phyloP scores from a whole-genome alignment of 139 green algal species.

The Picochlorum sp. region DNA sequence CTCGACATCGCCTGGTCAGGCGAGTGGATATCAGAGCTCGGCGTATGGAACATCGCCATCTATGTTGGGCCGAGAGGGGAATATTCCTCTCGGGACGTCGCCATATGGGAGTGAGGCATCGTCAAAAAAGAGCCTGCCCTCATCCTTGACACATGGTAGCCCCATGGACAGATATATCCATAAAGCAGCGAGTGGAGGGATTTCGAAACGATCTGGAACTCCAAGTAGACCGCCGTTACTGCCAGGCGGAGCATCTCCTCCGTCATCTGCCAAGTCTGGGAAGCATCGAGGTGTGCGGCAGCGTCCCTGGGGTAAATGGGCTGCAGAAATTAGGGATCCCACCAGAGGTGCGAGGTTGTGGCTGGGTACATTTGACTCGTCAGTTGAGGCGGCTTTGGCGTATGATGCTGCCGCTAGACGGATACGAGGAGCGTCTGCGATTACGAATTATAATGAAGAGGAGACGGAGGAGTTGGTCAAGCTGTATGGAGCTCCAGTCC shows the following conservation, averaged over 20 bases:
- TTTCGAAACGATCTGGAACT: slow-evolving; percentile 8
- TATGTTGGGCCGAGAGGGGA: too few relatives aligned
- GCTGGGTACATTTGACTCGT: slow-evolving; percentile 93
- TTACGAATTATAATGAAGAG: slow-evolving; percentile 60
- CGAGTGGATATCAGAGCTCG: too few relatives aligned
- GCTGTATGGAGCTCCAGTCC: slow-evolving; percentile 11
- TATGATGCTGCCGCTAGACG: slow-evolving; percentile 75
- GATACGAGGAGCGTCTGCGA: slow-evolving; percentile 60
- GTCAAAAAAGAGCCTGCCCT: neutral
- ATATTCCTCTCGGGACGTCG: neutral
- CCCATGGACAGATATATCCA: slow-evolving; percentile 9
- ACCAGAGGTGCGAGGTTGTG: slow-evolving; percentile 76
- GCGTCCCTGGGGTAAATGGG: slow-evolving; percentile 95
- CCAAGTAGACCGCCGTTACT: neutral
- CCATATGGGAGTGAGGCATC: neutral
- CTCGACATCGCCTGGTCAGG: too few relatives aligned
- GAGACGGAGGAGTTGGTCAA: slow-evolving; percentile 14
- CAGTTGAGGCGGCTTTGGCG: slow-evolving; percentile 66
- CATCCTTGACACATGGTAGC: neutral
- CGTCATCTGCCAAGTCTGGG: slow-evolving; percentile 2
- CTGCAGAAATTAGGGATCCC: slow-evolving; percentile 95
- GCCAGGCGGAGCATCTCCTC: slow-evolving; percentile 1
- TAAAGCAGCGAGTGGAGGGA: slow-evolving; percentile 3
- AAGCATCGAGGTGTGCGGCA: slow-evolving; percentile 66
- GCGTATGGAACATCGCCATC: neutral